phyloP scores from a whole-genome alignment of 352 stramenopile species.

The Globisporangium cylindrosporum region DNA sequence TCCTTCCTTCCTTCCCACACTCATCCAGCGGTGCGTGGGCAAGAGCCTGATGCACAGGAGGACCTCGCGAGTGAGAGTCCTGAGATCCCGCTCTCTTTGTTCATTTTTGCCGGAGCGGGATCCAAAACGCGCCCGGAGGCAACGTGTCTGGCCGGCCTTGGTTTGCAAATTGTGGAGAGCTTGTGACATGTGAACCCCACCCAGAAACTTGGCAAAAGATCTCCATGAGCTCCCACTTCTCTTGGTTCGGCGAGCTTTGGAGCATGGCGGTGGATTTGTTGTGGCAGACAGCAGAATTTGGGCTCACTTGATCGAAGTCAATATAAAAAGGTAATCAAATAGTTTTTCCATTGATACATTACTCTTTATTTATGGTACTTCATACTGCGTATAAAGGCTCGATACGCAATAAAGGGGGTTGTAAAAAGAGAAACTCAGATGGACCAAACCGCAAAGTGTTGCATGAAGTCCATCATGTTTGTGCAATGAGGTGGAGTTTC shows the following conservation, averaged over 20 bases:
- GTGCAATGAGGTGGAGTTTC: conserved; percentile 12
- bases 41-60: not conserved
- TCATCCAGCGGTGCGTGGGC: not conserved
- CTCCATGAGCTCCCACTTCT: not conserved
- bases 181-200: not conserved
- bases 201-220: not conserved
- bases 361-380: fast-evolving
- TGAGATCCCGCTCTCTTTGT: not conserved
- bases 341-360: not conserved
- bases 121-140: not conserved
- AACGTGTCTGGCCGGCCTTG: not conserved
- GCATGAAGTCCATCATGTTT: conserved; percentile 1
- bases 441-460: not conserved
- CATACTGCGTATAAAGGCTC: not conserved
- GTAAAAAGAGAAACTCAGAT: not conserved
- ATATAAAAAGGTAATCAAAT: not conserved
- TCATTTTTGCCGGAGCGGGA: not conserved
- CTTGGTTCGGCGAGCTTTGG: not conserved
- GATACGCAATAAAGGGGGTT: not conserved
- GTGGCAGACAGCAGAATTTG: not conserved
- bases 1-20: not conserved
- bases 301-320: not conserved
- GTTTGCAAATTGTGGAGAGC: too few relatives aligned
- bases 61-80: not conserved
- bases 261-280: not conserved